Evolutionary conservation across 2,329 filamentous ascomycete species (phyloP).

Genomic region (Didymella exigua): DNA sequence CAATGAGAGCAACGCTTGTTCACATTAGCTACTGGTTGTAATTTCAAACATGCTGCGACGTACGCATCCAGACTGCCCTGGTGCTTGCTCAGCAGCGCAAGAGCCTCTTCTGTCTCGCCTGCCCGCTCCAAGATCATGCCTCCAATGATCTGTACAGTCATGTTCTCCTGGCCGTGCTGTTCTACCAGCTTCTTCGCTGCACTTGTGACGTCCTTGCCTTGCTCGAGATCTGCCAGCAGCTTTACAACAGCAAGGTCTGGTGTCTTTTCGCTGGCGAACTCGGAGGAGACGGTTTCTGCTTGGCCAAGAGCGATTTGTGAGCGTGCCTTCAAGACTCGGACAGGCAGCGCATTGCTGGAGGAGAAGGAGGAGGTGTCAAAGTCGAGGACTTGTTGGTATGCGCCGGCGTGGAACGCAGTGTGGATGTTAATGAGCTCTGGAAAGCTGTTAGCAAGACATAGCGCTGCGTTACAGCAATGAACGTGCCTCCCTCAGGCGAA

Average conservation of each 20-base stretch:
- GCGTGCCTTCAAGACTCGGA: conserved; percentile 78
- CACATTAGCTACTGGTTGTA: conserved; percentile 3
- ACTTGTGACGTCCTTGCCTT: conserved; percentile 52
- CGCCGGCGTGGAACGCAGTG: conserved; percentile 73
- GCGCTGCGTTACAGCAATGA: not conserved
- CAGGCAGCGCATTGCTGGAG: conserved; percentile 74
- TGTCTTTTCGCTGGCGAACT: conserved; percentile 65
- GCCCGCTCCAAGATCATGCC: conserved; percentile 82
- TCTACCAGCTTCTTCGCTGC: conserved; percentile 73
- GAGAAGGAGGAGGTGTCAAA: conserved; percentile 84
- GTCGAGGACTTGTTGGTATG: conserved; percentile 84
- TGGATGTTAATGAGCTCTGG: conserved; percentile 70
- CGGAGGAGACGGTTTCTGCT: conserved; percentile 71
- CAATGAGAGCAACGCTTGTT: conserved; percentile 77
- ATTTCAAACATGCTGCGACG: conserved; percentile 7
- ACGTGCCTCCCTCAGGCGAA: conserved; percentile 65
- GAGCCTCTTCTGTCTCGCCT: conserved; percentile 83
- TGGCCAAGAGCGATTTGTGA: conserved; percentile 83
- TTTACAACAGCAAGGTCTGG: conserved; percentile 79
- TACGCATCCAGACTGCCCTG: conserved; percentile 81
- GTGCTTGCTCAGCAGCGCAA: conserved; percentile 79
- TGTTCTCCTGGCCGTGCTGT: conserved; percentile 69
- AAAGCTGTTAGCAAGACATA: conserved; percentile 20
- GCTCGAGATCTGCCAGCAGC: conserved; percentile 70
- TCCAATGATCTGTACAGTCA: conserved; percentile 78